Conservation (phyloP, 345 rosid genomes). For the Conringia planisiliqua region DNA sequence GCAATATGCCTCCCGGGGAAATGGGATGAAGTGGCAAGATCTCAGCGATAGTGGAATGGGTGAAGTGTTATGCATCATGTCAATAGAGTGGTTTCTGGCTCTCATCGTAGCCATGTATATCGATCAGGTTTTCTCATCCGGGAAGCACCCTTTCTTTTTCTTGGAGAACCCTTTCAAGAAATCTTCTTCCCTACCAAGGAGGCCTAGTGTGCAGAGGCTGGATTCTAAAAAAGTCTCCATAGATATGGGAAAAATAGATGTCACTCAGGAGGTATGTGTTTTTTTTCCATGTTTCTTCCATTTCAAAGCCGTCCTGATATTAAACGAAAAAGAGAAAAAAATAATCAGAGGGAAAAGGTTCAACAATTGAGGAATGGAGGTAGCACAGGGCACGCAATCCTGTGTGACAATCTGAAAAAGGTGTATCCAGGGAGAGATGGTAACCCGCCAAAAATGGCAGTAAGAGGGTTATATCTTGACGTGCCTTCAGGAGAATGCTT, state of each 20-base stretch:
- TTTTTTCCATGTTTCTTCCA: background rate
- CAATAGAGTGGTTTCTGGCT: slow-evolving; percentile 65
- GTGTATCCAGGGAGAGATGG: slow-evolving; percentile 92
- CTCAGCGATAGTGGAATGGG: slow-evolving; percentile 65
- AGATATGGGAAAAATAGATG: slow-evolving; percentile 77
- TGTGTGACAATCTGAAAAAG: slow-evolving; percentile 72
- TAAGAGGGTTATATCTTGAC: slow-evolving; percentile 81
- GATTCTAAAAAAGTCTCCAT: slow-evolving; percentile 48
- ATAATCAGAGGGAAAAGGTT: slow-evolving; percentile 69
- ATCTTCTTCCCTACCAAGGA: slow-evolving; percentile 32
- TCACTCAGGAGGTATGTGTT: slow-evolving; percentile 43
- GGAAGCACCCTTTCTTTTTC: slow-evolving; percentile 53
- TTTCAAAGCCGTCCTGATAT: background rate
- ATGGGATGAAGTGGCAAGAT: slow-evolving; percentile 72
- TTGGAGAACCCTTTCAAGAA: slow-evolving; percentile 39
- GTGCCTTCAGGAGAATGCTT: slow-evolving; percentile 87
- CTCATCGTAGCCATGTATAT: slow-evolving; percentile 58
- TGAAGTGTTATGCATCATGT: slow-evolving; percentile 56
- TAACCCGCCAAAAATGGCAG: slow-evolving; percentile 79
- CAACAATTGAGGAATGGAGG: slow-evolving; percentile 60
- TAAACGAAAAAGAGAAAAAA: background rate
- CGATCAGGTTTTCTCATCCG: slow-evolving; percentile 49
- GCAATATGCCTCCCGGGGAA: slow-evolving; percentile 46
- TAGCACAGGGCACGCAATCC: slow-evolving; percentile 47
- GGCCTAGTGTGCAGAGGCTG: slow-evolving; percentile 47